Conservation (phyloP, 1,284 basidiomycete species). For the Fomitopsis palustris region DNA sequence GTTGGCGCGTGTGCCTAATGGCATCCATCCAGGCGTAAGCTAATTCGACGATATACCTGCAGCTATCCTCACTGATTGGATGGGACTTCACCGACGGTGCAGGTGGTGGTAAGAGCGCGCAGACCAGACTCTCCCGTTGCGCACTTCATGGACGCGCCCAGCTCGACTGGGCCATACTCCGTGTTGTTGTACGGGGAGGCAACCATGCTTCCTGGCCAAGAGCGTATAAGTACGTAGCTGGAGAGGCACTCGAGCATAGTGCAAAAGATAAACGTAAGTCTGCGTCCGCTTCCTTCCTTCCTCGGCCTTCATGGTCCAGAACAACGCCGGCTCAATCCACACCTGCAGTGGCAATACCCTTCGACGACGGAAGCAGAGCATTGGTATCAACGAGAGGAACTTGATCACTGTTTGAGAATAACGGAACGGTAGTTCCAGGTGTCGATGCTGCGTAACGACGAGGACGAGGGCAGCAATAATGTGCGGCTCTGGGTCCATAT, state of each 20-base stretch:
- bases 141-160: slow-evolving; percentile 86
- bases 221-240: not conserved
- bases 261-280: slow-evolving; percentile 50
- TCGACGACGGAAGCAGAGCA: slow-evolving; percentile 4
- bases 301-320: slow-evolving; percentile 79
- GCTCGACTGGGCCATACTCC: slow-evolving; percentile 62
- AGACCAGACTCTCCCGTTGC: slow-evolving; percentile 81
- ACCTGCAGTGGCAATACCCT: slow-evolving; percentile 75
- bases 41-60: no score
- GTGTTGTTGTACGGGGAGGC: slow-evolving; percentile 76
- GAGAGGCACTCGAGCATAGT: not conserved
- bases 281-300: slow-evolving; percentile 69
- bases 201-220: slow-evolving; percentile 62
- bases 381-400: slow-evolving; percentile 3
- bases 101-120: no score
- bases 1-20: no score
- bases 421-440: slow-evolving; percentile 18
- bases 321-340: slow-evolving; percentile 88
- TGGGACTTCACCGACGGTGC: no score
- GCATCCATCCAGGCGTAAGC: no score
- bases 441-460: not conserved
- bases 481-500: no score
- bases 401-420: slow-evolving; percentile 14
- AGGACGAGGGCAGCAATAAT: no score
- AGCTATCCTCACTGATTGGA: no score